A percentile compares a stretch with the other conserved stretches of the same genome.
These are phyloP conservation scores for Grosmannia huntii DNA, from an alignment of 2,329 filamentous ascomycete genomes.

Conservation along the genomic window DNA sequence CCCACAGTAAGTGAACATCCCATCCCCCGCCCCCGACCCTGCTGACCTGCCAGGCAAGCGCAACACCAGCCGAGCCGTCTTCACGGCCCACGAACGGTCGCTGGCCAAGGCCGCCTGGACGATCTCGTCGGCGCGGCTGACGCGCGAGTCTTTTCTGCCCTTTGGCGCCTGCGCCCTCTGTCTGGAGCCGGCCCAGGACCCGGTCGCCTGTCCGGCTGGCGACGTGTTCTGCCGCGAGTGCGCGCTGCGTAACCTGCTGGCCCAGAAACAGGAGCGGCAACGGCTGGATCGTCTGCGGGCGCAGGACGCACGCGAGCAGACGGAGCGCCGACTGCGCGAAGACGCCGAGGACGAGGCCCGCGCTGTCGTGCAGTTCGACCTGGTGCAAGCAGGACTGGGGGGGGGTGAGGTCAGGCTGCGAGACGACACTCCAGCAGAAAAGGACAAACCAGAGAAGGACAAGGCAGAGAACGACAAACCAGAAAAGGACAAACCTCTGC, in stretches of 20 bases:
- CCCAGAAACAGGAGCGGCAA: conserved; percentile 85
- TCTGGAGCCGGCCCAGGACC: conserved; percentile 65
- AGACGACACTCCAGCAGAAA: no score
- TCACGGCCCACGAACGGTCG: conserved; percentile 81
- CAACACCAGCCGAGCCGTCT: conserved; percentile 85
- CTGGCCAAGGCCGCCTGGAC: conserved; percentile 75
- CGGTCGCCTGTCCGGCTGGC: conserved; percentile 71
- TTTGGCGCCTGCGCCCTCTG: conserved; percentile 86
- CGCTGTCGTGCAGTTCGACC: conserved; percentile 72
- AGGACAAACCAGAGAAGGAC: conserved; percentile 31
- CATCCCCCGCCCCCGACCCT: no score
- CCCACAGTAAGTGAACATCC: background rate
- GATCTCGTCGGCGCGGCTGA: conserved; percentile 68
- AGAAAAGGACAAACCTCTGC: conserved; percentile 10
- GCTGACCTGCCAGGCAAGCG: conserved; percentile 48
- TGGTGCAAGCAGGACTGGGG: conserved; percentile 58
- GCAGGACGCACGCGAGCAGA: conserved; percentile 45
- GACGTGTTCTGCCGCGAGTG: conserved; percentile 96
- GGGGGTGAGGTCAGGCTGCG: conserved; percentile 9
- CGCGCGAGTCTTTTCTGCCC: conserved; percentile 80
- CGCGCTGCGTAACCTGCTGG: conserved; percentile 77
- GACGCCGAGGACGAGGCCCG: conserved; percentile 58
- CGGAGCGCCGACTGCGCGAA: conserved; percentile 44
- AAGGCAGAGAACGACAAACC: conserved; percentile 21
- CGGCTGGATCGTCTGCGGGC: conserved; percentile 57